Conservation (phyloP, 257 asterid species). For the Capsicum chinense region DNA sequence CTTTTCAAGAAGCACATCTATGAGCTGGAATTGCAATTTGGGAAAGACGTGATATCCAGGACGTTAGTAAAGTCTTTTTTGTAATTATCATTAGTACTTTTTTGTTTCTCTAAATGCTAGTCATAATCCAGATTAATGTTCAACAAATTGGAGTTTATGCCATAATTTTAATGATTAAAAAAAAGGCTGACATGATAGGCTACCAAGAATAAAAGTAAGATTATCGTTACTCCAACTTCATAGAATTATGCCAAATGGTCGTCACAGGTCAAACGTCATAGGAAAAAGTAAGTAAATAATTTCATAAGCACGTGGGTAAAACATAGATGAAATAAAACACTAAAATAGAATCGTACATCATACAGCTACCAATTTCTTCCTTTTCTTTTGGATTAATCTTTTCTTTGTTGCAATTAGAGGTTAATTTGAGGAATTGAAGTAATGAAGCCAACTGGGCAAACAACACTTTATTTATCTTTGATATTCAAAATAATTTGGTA, state of each 20-base stretch:
- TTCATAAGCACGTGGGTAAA: neutral
- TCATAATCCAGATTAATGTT: neutral
- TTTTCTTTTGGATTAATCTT: too few relatives aligned
- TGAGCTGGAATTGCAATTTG: slow-evolving; percentile 29
- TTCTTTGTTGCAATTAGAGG: too few relatives aligned
- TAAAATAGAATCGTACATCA: neutral
- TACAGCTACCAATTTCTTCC: neutral
- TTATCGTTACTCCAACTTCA: neutral
- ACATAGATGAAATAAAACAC: neutral
- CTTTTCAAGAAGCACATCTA: neutral
- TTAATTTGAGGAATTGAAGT: too few relatives aligned
- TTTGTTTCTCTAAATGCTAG: neutral
- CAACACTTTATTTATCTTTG: too few relatives aligned
- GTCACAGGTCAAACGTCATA: neutral
- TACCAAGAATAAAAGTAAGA: neutral
- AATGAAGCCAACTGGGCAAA: too few relatives aligned
- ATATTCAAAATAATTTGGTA: too few relatives aligned
- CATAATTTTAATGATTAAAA: neutral
- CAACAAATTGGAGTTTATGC: neutral
- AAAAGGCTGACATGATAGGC: neutral
- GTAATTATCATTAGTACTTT: neutral
- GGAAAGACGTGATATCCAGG: neutral
- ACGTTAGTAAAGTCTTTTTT: neutral
- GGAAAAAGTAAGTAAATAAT: neutral
- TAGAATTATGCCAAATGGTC: neutral